phyloP scores from a whole-genome alignment of 1,284 basidiomycete genomes.

The Marasmius sp. region DNA sequence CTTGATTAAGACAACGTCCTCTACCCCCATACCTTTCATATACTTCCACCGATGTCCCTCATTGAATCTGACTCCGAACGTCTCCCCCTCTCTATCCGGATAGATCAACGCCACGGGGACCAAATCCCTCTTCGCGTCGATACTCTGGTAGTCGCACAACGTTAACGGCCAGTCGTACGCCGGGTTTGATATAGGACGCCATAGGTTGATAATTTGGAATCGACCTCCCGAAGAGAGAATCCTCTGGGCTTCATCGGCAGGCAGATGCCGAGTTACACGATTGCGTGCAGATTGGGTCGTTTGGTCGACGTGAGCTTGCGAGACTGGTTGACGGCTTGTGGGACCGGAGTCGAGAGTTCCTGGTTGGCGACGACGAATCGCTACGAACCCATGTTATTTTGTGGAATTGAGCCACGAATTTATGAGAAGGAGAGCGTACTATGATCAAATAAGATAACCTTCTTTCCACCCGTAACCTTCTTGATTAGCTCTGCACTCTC shows the following conservation, averaged over 20 bases:
- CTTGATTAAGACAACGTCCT: constrained; percentile 50
- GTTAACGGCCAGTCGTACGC: constrained; percentile 57
- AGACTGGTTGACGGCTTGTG: constrained; percentile 49
- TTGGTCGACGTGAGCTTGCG: constrained; percentile 53
- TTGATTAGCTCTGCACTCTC: constrained; percentile 53
- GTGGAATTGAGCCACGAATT: not conserved
- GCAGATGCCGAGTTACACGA: constrained; percentile 55
- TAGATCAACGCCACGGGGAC: constrained; percentile 45
- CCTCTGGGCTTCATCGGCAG: constrained; percentile 42
- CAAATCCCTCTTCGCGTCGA: constrained; percentile 45
- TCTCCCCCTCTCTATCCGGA: constrained; percentile 35
- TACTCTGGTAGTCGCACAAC: constrained; percentile 53
- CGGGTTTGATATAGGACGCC: constrained; percentile 54
- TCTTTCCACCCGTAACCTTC: constrained; percentile 49
- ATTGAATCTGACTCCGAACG: constrained; percentile 30
- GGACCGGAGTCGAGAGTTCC: constrained; percentile 38
- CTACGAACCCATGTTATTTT: constrained; percentile 19
- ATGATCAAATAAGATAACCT: constrained; percentile 55
- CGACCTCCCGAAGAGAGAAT: constrained; percentile 39
- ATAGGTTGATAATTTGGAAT: constrained; percentile 66
- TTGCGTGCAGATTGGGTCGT: constrained; percentile 44
- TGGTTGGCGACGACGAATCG: constrained; percentile 44
- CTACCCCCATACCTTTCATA: constrained; percentile 39
- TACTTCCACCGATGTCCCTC: constrained; percentile 47
- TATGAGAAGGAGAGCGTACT: constrained; percentile 32